Conservation (phyloP, 2,329 filamentous ascomycete genomes). For the Cercospora sesami region DNA sequence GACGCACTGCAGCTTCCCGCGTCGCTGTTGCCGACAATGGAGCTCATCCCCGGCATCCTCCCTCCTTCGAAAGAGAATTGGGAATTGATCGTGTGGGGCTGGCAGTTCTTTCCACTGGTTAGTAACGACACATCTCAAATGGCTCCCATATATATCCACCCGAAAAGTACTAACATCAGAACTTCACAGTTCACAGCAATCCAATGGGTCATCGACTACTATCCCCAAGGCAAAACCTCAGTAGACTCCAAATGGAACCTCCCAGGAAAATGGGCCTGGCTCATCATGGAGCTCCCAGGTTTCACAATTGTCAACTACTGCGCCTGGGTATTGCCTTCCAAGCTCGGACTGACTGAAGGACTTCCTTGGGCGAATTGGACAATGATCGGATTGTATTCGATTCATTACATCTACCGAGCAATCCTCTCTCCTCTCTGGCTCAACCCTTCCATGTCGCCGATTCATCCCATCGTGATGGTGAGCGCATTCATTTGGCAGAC, state of each 20-base stretch:
- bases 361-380: slow-evolving; percentile 78
- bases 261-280: slow-evolving; percentile 85
- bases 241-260: slow-evolving; percentile 73
- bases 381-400: slow-evolving; percentile 68
- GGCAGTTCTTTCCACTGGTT: slow-evolving; percentile 55
- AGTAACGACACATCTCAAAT: slow-evolving; percentile 18
- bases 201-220: slow-evolving; percentile 78
- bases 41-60: slow-evolving; percentile 47
- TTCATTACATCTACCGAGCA: slow-evolving; percentile 91
- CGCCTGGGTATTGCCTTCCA: slow-evolving; percentile 65
- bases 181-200: slow-evolving; percentile 62
- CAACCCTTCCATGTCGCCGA: slow-evolving; percentile 89
- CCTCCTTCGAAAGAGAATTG: slow-evolving; percentile 55
- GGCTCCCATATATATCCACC: background rate
- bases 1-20: background rate
- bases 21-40: slow-evolving; percentile 12
- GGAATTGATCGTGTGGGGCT: slow-evolving; percentile 48
- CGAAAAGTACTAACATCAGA: background rate
- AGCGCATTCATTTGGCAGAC: slow-evolving; percentile 73
- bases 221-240: slow-evolving; percentile 92
- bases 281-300: slow-evolving; percentile 81
- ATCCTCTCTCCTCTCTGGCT: slow-evolving; percentile 74
- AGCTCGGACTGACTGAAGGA: slow-evolving; percentile 52
- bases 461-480: slow-evolving; percentile 68
- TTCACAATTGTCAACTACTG: slow-evolving; percentile 77